Evolutionary conservation across 805 yeast genomes (phyloP), one percentile per base, ranked within the genome.

Genomic region (Nakazawaea ambrosiae): DNA sequence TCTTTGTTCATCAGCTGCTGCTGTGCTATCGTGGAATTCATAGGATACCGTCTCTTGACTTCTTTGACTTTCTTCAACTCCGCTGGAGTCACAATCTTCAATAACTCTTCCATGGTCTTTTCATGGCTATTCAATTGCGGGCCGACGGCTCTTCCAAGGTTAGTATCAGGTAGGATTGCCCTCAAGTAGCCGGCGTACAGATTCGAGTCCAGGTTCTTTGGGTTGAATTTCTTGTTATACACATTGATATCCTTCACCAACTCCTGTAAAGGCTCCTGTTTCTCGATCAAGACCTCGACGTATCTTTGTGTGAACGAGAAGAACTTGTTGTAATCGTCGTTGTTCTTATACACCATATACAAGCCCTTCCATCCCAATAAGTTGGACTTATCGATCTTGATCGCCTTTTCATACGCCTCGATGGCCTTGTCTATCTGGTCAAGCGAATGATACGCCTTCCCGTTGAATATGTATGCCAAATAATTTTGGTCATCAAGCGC

Each of bases 341-440:
- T 46, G 10, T 57, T 48, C 38, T 60, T 58, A 9, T 60, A 64
- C 1, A 75, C 55, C 33, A 73, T 69, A 41, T 77, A 58, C 42
- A 80, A 65, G 1, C 97, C 97, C 50, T 84, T 86, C 94, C 92
- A 89, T 0, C 88, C 94, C 19, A 73, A 54, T 2, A 76, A 45
- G 35, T 79, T 74, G 2, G 63, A 61, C 0, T 74, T 68, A 20
- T 75, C 70, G 1, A 78, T 36, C 5, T 53, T 48, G 3, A 75
- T 68, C 0, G 88, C 88, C 16, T 49, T 51, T 22, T 49, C 48
- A 48, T 78, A 81, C 9, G 69, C 54, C 19, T 44, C 45, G 10
- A 58, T 44, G 0, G 85, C 79, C 3, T 54, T 48, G 2, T 52
- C 49, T 4, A 53, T 40, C 5, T 70, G 57, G 11, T 62, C 53